Base-by-base conservation (phyloP, 805 yeast genomes). In the Candida anglica region DNA sequence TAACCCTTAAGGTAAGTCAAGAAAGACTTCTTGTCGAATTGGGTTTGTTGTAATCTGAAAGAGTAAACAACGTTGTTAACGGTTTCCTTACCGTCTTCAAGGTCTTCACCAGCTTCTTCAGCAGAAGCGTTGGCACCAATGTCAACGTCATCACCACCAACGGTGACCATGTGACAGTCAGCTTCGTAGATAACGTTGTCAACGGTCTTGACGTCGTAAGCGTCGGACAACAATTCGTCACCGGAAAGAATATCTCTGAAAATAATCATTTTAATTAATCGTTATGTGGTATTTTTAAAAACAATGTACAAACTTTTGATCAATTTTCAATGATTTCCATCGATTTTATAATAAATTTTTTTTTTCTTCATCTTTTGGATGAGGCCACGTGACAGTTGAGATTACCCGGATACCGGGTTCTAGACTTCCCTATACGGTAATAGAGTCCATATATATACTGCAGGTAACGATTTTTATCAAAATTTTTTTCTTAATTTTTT, bases 51-150 rank as follows among this genome's bases (percentile, higher is more conserved):
- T 64, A 93, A 82, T 77, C 97, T 86, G 93, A 93, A 89, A 50
- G 97, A 87, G 89, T 88, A 80, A 55, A 91, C 97, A 64, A 93
- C 86, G 77, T 93, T 93, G 95, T 91, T 93, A 65, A 93, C 97
- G 56, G 86, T 77, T 72, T 83, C 91, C 54, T 75, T 74, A 69
- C 82, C 86, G 35, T 85, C 95, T 56, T 87, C 98, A 34, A 79
- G 63, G 39, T 69, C 89, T 23, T 84, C 96, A 27, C 68, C 88
- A 64, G 73, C 97, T 52, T 75, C 98, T 74, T 93, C 98, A 52
- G 98, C 97, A 58, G 96, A 87, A 62, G 98, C 97, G 83, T 93
- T 93, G 60, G 96, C 98, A 74, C 98, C 98, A 68, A 93, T 93
- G 70, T 93, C 98, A 55, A 93, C 80, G 63, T 93, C 93, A 58